These are phyloP conservation scores for Phytomonas serpens DNA, from an alignment of 208 protist genomes.

Conservation along the genomic window DNA sequence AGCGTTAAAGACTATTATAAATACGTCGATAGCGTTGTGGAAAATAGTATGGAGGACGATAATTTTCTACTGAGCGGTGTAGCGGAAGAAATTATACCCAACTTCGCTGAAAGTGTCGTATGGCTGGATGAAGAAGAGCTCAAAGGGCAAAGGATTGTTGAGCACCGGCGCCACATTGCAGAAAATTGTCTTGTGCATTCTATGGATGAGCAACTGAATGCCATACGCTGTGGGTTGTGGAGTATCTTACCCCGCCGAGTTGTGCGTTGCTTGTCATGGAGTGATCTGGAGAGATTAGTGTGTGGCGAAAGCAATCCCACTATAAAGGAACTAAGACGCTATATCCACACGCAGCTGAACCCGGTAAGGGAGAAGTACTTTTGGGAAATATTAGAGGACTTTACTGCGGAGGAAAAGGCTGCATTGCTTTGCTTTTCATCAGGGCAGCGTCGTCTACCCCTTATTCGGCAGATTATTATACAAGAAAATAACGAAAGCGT, in stretches of 20 bases:
- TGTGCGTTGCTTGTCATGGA: constrained; percentile 81
- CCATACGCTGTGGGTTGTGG: constrained; percentile 77
- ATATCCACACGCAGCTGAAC: constrained; percentile 50
- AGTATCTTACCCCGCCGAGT: constrained; percentile 67
- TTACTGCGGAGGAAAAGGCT: constrained; percentile 69
- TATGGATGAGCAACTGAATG: constrained; percentile 79
- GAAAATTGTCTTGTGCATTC: constrained; percentile 82
- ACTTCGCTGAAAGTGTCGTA: constrained; percentile 41
- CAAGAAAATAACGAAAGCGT: constrained; percentile 69
- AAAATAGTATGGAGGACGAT: constrained; percentile 67
- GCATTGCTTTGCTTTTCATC: constrained; percentile 84
- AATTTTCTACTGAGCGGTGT: constrained; percentile 73
- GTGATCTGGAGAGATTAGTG: constrained; percentile 69
- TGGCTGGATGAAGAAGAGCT: constrained; percentile 27
- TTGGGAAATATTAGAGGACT: constrained; percentile 79
- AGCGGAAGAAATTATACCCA: constrained; percentile 79
- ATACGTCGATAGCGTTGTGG: constrained; percentile 81
- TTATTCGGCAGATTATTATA: constrained; percentile 66
- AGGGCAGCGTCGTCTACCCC: constrained; percentile 75
- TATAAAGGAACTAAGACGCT: constrained; percentile 50
- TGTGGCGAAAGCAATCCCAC: constrained; percentile 72
- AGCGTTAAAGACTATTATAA: constrained; percentile 81
- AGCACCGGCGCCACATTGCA: constrained; percentile 46
- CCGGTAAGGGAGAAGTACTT: constrained; percentile 52
- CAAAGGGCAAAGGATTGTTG: constrained; percentile 18